A percentile compares a stretch with the other conserved stretches of the same genome.
phyloP scores from a whole-genome alignment of 306 rosid species.

The Cicer yamashitae region DNA sequence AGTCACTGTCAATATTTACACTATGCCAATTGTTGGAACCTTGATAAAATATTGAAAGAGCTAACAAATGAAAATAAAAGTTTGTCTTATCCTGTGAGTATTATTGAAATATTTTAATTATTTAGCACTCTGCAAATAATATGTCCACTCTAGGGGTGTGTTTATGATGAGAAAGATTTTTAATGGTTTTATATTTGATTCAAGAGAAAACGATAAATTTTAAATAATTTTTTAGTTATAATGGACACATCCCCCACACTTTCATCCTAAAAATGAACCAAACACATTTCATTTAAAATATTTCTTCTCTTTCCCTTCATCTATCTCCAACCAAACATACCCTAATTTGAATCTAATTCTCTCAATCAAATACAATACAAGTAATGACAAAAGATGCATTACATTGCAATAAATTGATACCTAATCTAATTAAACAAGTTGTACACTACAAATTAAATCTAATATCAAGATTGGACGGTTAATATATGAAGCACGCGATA shows the following conservation, averaged over 20 bases:
- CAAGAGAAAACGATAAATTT: too few species aligned
- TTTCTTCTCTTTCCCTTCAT: too few species aligned
- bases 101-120: background rate
- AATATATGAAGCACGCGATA: conserved; percentile 49
- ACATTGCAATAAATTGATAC: conserved; percentile 40
- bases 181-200: too few species aligned
- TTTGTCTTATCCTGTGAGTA: background rate
- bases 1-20: too few species aligned
- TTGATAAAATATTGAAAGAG: background rate
- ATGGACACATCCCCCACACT: accelerated
- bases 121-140: background rate
- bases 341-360: background rate
- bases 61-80: background rate
- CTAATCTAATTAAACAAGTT: conserved; percentile 56
- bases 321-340: too few species aligned
- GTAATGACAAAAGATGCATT: conserved; percentile 55
- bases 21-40: background rate
- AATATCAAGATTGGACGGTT: conserved; percentile 36
- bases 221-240: too few species aligned
- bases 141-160: background rate
- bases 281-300: too few species aligned
- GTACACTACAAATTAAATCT: background rate
- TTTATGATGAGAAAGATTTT: too few species aligned
- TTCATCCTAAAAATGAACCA: too few species aligned
- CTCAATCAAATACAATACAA: conserved; percentile 37